A percentile compares a stretch with the other conserved stretches of the same genome.
These are phyloP conservation scores for Ceratobasidium sp. DNA, from an alignment of 1,284 basidiomycete genomes.

Conservation along the genomic window DNA sequence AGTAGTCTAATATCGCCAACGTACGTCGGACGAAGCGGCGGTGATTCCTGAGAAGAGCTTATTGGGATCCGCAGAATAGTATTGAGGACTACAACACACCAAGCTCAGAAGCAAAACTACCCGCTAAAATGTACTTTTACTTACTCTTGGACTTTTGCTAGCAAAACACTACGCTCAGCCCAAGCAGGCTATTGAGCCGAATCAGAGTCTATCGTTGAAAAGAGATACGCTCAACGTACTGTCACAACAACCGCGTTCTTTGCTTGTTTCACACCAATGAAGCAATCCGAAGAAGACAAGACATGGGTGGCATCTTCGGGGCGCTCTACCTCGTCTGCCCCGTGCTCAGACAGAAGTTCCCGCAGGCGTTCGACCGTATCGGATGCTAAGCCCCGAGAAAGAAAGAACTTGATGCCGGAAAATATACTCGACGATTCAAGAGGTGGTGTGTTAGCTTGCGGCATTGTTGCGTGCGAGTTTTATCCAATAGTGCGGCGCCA, in stretches of 20 bases:
- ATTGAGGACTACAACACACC: slow-evolving; percentile 61
- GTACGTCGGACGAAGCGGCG: slow-evolving; percentile 74
- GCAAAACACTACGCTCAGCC: slow-evolving; percentile 38
- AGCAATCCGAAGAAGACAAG: slow-evolving; percentile 39
- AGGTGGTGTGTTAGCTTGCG: slow-evolving; percentile 3
- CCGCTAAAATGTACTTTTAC: not conserved
- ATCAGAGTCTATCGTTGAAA: slow-evolving; percentile 1
- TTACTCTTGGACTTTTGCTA: slow-evolving; percentile 34
- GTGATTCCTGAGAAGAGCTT: slow-evolving; percentile 87
- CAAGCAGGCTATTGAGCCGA: slow-evolving; percentile 24
- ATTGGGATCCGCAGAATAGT: slow-evolving; percentile 80
- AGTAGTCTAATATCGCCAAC: slow-evolving; percentile 49
- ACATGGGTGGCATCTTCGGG: slow-evolving; percentile 21
- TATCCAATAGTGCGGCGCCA: not conserved
- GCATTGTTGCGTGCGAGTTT: not conserved
- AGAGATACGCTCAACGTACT: slow-evolving; percentile 7
- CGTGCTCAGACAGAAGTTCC: slow-evolving; percentile 33
- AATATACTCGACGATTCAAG: slow-evolving; percentile 8
- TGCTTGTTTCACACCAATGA: slow-evolving; percentile 25
- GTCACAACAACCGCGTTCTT: slow-evolving; percentile 28
- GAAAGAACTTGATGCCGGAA: slow-evolving; percentile 38
- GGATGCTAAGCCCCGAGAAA: slow-evolving; percentile 26
- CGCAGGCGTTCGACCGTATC: slow-evolving; percentile 8
- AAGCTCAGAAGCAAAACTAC: not conserved
- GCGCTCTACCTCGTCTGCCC: slow-evolving; percentile 33